Percentiles rank a stretch among this genome's conserved stretches.
These are phyloP conservation scores for Litchi chinensis DNA, from an alignment of 345 rosid genomes.

Conservation along the genomic window DNA sequence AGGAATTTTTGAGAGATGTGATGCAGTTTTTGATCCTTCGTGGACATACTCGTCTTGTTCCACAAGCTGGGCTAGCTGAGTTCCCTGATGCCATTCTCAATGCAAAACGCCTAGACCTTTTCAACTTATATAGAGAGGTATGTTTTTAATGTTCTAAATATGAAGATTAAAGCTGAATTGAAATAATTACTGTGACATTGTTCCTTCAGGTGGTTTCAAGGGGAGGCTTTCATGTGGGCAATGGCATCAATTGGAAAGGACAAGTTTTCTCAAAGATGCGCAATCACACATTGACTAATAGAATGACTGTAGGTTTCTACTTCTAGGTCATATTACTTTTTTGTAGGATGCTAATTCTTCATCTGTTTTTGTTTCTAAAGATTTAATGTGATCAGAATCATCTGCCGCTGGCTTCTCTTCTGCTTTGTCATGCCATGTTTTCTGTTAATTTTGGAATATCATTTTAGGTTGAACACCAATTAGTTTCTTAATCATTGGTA, in stretches of 20 bases:
- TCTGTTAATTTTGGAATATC: neutral
- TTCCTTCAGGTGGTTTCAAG: slow-evolving; percentile 88
- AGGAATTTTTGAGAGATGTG: slow-evolving; percentile 95
- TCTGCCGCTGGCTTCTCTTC: neutral
- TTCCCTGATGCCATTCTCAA: slow-evolving; percentile 97
- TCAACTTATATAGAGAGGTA: slow-evolving; percentile 98
- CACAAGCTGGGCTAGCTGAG: slow-evolving; percentile 90
- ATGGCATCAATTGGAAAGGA: slow-evolving; percentile 99
- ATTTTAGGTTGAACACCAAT: neutral
- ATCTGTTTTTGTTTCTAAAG: neutral
- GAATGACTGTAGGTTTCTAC: slow-evolving; percentile 81
- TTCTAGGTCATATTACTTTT: slow-evolving; percentile 1
- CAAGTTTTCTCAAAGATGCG: slow-evolving; percentile 99
- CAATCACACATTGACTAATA: slow-evolving; percentile 91
- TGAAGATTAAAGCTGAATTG: slow-evolving; percentile 15
- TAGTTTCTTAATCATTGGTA: neutral
- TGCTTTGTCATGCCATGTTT: neutral
- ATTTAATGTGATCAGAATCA: neutral
- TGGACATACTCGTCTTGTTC: slow-evolving; percentile 96
- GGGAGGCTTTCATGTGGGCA: slow-evolving; percentile 98
- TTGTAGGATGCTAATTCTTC: neutral
- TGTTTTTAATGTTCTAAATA: slow-evolving; percentile 12
- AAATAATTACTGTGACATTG: slow-evolving; percentile 11
- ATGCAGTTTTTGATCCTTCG: slow-evolving; percentile 94
- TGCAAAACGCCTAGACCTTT: slow-evolving; percentile 94